Percentiles rank a stretch among this genome's conserved stretches.
These are phyloP conservation scores for Fusarium sp. DNA, from an alignment of 2,329 filamentous ascomycete genomes.

Conservation along the genomic window DNA sequence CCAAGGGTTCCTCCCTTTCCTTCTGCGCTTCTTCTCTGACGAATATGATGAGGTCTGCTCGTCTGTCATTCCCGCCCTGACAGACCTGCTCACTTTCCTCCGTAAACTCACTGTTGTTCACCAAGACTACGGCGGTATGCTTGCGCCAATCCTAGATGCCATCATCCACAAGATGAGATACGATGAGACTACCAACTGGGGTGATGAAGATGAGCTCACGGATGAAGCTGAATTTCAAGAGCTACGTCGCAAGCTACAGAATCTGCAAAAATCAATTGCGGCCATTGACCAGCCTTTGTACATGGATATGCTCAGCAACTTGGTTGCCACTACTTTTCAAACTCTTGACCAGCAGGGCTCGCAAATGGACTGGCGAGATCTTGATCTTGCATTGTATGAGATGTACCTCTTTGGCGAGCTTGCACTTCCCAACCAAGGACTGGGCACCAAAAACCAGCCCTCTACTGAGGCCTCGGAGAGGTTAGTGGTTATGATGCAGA, in stretches of 20 bases:
- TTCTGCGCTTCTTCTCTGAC: slow-evolving; percentile 95
- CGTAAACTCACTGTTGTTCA: slow-evolving; percentile 82
- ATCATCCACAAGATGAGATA: slow-evolving; percentile 98
- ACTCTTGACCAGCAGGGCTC: slow-evolving; percentile 78
- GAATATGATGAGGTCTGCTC: slow-evolving; percentile 99
- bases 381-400: slow-evolving; percentile 93
- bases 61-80: slow-evolving; percentile 91
- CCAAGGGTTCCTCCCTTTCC: slow-evolving; percentile 83
- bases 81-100: slow-evolving; percentile 90
- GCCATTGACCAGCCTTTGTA: slow-evolving; percentile 89
- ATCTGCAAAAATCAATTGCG: slow-evolving; percentile 91
- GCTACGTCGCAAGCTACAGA: slow-evolving; percentile 86
- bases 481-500: slow-evolving; percentile 90
- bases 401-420: slow-evolving; percentile 97
- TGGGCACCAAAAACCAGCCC: slow-evolving; percentile 87
- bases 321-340: slow-evolving; percentile 89
- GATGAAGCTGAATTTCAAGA: slow-evolving; percentile 99
- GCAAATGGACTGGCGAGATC: slow-evolving; percentile 90
- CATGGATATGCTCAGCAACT: slow-evolving; percentile 84
- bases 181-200: slow-evolving; percentile 94
- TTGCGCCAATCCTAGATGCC: slow-evolving; percentile 88
- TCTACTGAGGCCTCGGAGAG: slow-evolving; percentile 82
- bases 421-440: slow-evolving; percentile 84
- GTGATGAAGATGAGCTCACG: slow-evolving; percentile 91
- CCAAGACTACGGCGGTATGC: slow-evolving; percentile 79